These are phyloP conservation scores for Colletotrichum destructivum DNA, from an alignment of 2,329 filamentous ascomycete genomes.

Conservation along the genomic window DNA sequence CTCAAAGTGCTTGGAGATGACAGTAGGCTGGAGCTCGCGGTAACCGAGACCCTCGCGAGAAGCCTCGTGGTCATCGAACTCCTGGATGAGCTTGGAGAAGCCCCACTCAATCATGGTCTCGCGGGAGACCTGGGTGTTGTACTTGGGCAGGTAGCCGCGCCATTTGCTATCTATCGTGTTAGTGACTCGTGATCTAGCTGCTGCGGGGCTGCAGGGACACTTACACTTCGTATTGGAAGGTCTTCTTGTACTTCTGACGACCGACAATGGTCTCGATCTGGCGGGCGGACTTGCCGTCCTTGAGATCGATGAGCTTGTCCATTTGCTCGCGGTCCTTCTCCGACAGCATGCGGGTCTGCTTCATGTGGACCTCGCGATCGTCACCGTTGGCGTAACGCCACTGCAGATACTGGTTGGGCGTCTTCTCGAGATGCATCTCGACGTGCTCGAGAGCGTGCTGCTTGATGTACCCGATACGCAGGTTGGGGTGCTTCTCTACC, in stretches of 20 bases:
- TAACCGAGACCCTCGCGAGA: constrained; percentile 98
- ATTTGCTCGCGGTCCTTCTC: constrained; percentile 90
- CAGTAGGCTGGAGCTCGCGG: constrained; percentile 90
- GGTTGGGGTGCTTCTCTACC: constrained; percentile 98
- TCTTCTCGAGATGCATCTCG: constrained; percentile 99
- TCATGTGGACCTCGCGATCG: constrained; percentile 96
- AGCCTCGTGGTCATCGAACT: constrained; percentile 98
- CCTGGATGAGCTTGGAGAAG: constrained; percentile 94
- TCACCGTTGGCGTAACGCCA: constrained; percentile 99
- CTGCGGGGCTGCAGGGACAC: constrained; percentile 47
- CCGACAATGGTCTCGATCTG: constrained; percentile 92
- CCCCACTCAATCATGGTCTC: constrained; percentile 90
- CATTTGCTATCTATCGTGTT: constrained; percentile 78
- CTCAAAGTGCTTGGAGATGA: constrained; percentile 98
- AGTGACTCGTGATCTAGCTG: constrained; percentile 46
- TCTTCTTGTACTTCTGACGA: constrained; percentile 99
- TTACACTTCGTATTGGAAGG: constrained; percentile 96
- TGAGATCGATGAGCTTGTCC: constrained; percentile 89
- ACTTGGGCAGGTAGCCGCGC: constrained; percentile 88
- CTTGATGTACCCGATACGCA: constrained; percentile 99
- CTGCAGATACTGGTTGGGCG: constrained; percentile 97
- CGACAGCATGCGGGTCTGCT: constrained; percentile 93
- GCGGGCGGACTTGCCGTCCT: constrained; percentile 83
- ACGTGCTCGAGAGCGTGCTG: constrained; percentile 99
- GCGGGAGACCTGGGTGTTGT: constrained; percentile 92